A percentile compares a stretch with the other conserved stretches of the same genome.
Evolutionary conservation across 2,329 filamentous ascomycete species (phyloP).

Genomic region (Diaporthe sp.): DNA sequence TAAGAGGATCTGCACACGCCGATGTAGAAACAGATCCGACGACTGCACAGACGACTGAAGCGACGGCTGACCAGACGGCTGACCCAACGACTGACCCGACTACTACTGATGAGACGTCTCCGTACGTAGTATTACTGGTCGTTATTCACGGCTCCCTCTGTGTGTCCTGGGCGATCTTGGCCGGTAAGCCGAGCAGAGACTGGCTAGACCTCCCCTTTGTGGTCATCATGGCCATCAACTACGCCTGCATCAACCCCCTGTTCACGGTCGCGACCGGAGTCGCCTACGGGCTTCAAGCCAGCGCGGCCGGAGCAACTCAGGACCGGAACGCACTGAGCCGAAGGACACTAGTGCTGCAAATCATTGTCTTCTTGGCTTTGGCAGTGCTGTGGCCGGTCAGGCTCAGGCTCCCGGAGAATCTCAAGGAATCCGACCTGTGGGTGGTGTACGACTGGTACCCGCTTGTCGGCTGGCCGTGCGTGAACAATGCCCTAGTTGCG

Average conservation of each 20-base stretch:
- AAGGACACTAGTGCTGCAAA: background rate
- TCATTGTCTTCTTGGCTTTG: background rate
- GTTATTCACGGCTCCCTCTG: background rate
- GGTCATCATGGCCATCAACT: background rate
- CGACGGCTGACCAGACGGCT: background rate
- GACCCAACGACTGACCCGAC: background rate
- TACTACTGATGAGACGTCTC: background rate
- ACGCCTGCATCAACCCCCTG: constrained; percentile 1
- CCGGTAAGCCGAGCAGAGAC: background rate
- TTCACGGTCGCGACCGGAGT: background rate
- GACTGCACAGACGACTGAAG: background rate
- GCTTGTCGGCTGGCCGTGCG: constrained; percentile 8
- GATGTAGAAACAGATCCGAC: background rate
- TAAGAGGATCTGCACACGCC: background rate
- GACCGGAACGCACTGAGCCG: background rate
- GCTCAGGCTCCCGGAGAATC: background rate
- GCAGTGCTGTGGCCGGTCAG: constrained; percentile 2
- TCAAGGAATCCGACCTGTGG: background rate
- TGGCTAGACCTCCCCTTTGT: constrained; percentile 4
- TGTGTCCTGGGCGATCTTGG: background rate
- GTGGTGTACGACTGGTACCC: background rate
- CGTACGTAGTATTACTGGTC: background rate
- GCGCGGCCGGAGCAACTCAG: background rate
- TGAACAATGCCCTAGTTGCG: constrained; percentile 10
- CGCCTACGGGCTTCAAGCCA: background rate